Conservation (phyloP, 768 basidiomycete species). For the Artomyces pyxidatus region DNA sequence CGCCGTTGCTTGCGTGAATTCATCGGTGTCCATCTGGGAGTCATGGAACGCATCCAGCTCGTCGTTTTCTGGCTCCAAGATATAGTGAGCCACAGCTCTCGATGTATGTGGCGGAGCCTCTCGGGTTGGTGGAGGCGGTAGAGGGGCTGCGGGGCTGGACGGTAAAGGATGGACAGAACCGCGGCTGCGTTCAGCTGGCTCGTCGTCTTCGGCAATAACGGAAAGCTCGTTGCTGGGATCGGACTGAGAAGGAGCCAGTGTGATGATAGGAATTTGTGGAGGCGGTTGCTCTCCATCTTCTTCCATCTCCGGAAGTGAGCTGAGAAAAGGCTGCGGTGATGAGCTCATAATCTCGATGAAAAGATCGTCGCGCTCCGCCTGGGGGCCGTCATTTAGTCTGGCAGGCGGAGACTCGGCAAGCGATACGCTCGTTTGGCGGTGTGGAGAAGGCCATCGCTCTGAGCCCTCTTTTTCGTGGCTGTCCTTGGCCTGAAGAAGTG, state of each 20-base stretch:
- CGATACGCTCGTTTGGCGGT: not conserved
- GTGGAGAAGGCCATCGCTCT: not conserved
- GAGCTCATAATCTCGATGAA: constrained; percentile 2
- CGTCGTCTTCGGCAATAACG: constrained; percentile 63
- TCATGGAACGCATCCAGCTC: not conserved
- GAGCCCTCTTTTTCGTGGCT: not conserved
- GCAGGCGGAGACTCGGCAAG: no score
- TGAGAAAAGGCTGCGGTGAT: not conserved
- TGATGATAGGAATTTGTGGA: not conserved
- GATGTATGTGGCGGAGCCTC: not conserved
- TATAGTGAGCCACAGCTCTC: not conserved
- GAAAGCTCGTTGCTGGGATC: constrained; percentile 42
- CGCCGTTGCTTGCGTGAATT: constrained; percentile 15
- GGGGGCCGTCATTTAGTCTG: not conserved
- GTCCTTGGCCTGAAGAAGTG: constrained; percentile 23
- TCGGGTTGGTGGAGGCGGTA: not conserved
- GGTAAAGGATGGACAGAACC: constrained; percentile 3
- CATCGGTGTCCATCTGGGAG: constrained; percentile 1
- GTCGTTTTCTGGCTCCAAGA: constrained; percentile 2
- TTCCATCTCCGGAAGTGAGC: not conserved
- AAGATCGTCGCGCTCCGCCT: not conserved
- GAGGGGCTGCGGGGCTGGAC: not conserved
- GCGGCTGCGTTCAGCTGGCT: constrained; percentile 31
- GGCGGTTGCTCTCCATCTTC: not conserved
- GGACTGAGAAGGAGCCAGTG: constrained; percentile 12